Percentiles rank a stretch among this genome's conserved stretches.
Conservation (phyloP, 176 grass and related monocot species). For the Oryza meyeriana region DNA sequence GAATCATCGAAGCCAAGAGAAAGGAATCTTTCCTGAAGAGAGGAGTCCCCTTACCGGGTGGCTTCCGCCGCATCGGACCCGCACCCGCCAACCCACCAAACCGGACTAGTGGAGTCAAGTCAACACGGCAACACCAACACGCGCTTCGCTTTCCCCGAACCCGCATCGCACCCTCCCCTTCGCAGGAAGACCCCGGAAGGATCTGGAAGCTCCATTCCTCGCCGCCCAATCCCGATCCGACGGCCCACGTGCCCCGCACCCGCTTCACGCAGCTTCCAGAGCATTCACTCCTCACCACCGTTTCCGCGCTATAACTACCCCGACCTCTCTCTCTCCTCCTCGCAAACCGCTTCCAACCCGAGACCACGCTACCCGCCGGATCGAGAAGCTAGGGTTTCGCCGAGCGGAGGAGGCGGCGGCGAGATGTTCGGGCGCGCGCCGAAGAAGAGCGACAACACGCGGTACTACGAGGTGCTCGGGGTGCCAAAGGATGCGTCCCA, state of each 20-base stretch:
- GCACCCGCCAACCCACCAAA: not conserved
- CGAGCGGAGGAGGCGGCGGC: not conserved
- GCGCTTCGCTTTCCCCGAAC: not conserved
- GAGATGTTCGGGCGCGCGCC: constrained; percentile 80
- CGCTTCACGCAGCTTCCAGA: constrained; percentile 41
- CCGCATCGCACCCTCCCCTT: not conserved
- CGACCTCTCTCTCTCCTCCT: not conserved
- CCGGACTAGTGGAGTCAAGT: constrained; percentile 6
- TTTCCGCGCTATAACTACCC: constrained; percentile 24
- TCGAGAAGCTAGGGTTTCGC: constrained; percentile 35
- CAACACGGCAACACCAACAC: constrained; percentile 9
- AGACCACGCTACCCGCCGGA: constrained; percentile 6
- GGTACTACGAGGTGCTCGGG: constrained; percentile 81
- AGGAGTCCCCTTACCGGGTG: not conserved
- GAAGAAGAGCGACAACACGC: constrained; percentile 85
- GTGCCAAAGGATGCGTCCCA: constrained; percentile 62
- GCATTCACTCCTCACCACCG: constrained; percentile 40
- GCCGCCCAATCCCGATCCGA: constrained; percentile 39
- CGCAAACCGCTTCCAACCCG: constrained; percentile 1
- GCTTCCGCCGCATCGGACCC: not conserved
- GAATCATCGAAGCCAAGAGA: not conserved
- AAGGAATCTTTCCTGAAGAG: not conserved
- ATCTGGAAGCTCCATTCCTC: constrained; percentile 27
- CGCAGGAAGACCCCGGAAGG: constrained; percentile 49
- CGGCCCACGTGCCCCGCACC: not conserved